These are phyloP conservation scores for Candida methanosorbosa DNA, from an alignment of 805 yeast species.

Conservation along the genomic window DNA sequence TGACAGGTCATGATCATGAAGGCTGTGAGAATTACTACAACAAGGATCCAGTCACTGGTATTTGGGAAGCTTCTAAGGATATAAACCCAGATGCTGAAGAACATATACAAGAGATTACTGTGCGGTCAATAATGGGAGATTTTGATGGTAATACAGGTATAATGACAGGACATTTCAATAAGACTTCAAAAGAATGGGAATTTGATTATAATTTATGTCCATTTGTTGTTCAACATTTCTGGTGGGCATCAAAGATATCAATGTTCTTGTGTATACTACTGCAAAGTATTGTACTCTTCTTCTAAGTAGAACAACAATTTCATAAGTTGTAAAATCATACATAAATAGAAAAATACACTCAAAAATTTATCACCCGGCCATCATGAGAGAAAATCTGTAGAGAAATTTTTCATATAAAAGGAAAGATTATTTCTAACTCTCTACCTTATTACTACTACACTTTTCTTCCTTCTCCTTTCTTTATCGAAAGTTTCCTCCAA, in stretches of 20 bases:
- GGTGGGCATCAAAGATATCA: conserved; percentile 83
- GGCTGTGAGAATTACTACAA: conserved; percentile 77
- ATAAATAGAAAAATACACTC: too few relatives aligned
- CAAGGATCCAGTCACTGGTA: conserved; percentile 26
- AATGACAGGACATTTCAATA: conserved; percentile 61
- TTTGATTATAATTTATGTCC: conserved; percentile 71
- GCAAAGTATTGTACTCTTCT: conserved; percentile 20
- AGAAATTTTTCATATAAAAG: too few relatives aligned
- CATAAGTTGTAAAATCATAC: too few relatives aligned
- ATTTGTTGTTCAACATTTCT: conserved; percentile 79
- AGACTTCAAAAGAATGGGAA: conserved; percentile 38
- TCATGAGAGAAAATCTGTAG: too few relatives aligned
- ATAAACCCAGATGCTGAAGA: conserved; percentile 16
- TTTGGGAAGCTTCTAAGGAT: conserved; percentile 54
- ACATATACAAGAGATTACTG: conserved; percentile 71
- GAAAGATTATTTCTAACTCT: background rate
- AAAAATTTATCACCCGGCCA: background rate
- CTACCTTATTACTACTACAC: background rate
- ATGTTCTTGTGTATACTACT: conserved; percentile 31
- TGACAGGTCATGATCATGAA: conserved; percentile 95
- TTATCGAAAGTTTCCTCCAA: conserved; percentile 24
- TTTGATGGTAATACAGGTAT: conserved; percentile 85
- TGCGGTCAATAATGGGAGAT: conserved; percentile 94
- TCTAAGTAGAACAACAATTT: too few relatives aligned
- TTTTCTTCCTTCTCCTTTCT: conserved; percentile 6